These are phyloP conservation scores for Truncatella angustata DNA, from an alignment of 2,329 filamentous ascomycete genomes.

Conservation along the genomic window DNA sequence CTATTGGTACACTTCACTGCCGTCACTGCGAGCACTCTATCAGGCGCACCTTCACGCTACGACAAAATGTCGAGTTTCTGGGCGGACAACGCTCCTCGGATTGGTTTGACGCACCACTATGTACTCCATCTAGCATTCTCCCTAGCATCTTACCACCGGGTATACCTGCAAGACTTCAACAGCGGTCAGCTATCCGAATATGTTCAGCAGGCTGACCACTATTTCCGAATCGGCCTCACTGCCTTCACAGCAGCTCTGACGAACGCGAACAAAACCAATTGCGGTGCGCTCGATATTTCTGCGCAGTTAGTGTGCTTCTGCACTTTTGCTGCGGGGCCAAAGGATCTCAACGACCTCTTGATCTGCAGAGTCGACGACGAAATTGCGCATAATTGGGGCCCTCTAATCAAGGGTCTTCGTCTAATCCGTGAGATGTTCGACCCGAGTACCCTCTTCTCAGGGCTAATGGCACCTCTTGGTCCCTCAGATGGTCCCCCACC, in stretches of 20 bases:
- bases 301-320: slow-evolving; percentile 28
- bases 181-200: slow-evolving; percentile 11
- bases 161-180: slow-evolving; percentile 13
- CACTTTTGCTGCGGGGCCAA: slow-evolving; percentile 29
- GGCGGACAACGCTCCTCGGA: slow-evolving; percentile 25
- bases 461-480: background rate
- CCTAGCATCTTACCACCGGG: slow-evolving; percentile 26
- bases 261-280: slow-evolving; percentile 24
- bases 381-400: background rate
- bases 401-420: slow-evolving; percentile 11
- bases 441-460: slow-evolving; percentile 9
- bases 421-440: slow-evolving; percentile 8
- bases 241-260: slow-evolving; percentile 24
- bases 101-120: slow-evolving; percentile 26
- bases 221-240: slow-evolving; percentile 22
- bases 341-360: slow-evolving; percentile 25
- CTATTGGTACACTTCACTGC: slow-evolving; percentile 27
- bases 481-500: background rate
- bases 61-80: slow-evolving; percentile 24
- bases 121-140: slow-evolving; percentile 28
- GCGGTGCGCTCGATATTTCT: slow-evolving; percentile 27
- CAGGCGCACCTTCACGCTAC: slow-evolving; percentile 11
- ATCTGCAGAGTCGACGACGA: slow-evolving; percentile 22
- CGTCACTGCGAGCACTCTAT: slow-evolving; percentile 22
- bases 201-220: slow-evolving; percentile 21